Evolutionary conservation across 441 rosid species (phyloP).

Genomic region (Populus trichocarpa): DNA sequence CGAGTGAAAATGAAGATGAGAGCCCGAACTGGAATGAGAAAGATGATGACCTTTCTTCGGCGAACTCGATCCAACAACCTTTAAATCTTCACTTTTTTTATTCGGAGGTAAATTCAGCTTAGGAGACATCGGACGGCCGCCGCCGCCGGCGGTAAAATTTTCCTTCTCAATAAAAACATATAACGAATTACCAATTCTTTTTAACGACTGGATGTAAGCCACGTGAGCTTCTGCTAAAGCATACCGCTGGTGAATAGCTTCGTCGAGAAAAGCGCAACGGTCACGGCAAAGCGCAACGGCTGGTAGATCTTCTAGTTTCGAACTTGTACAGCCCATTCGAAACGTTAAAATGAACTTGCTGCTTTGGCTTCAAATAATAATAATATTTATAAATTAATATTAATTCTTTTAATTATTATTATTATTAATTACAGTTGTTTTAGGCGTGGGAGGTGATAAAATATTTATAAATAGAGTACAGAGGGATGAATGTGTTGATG

Average conservation of each 20-base stretch:
- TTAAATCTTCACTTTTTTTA: constrained; percentile 35
- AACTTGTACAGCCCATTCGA: constrained; percentile 73
- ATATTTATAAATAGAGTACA: background rate
- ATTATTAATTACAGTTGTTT: background rate
- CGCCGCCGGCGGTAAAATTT: constrained; percentile 14
- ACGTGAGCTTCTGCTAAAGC: constrained; percentile 67
- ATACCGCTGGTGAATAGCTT: constrained; percentile 65
- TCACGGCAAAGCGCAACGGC: constrained; percentile 89
- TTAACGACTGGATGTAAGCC: constrained; percentile 55
- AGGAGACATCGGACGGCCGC: constrained; percentile 20
- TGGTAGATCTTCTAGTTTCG: constrained; percentile 89
- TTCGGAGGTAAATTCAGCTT: constrained; percentile 47
- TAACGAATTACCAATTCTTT: constrained; percentile 51
- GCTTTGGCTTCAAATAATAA: constrained; percentile 2
- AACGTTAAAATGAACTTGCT: background rate
- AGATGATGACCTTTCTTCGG: constrained; percentile 22
- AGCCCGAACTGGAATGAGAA: constrained; percentile 46
- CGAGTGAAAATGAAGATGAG: constrained; percentile 56
- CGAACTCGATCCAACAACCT: background rate
- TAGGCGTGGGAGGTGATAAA: background rate
- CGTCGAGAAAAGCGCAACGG: constrained; percentile 60
- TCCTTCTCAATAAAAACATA: constrained; percentile 47
- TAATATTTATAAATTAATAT: background rate
- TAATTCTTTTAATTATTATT: background rate
- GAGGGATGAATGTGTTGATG: background rate